Base-by-base conservation (phyloP, 2,329 filamentous ascomycete species). In the Laburnicola sp. region DNA sequence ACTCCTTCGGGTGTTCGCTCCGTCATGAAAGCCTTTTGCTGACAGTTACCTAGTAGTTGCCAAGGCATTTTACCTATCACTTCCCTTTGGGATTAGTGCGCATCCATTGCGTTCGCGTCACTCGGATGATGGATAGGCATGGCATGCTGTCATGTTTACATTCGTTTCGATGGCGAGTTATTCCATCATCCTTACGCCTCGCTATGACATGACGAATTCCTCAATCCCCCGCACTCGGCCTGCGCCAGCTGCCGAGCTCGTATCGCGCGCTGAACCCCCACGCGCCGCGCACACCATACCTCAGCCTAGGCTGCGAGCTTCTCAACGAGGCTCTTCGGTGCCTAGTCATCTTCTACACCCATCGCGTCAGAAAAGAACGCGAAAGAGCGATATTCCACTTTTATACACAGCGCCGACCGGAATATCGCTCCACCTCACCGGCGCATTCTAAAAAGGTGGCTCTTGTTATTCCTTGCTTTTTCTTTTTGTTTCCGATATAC, bases 1-100 rank as follows among this genome's bases (percentile, higher is more conserved):
- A 31, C 5, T 46, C 74, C 77, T 44, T 83, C 83, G 3, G 77
- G 84, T 27, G 84, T 87, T 66, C 32, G 10, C 23, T 35, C 28
- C 42, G 31, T 36, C 31, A 45, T 22, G n/a, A 45, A 45, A 45
- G 28, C 31, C 31, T 31, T 36, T 35, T 36, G 32, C 42, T 45
- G 42, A 45, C 42, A 9, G 22, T 45, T 16, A 16, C 16, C 16
- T 16, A 45, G 6, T 37, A 45, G 42, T n/a, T 35, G 23, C 42
- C n/a, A 37, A 35, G 32, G 31, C 32, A 28, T 32, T 8, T 3
- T 28, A 28, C 42, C 16, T 16, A 16, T 16, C 32, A 45, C 28
- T 8, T 36, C 31, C 11, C 25, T 44, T 44, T 45, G 11, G 32
- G 31, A 34, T 11, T 45, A 45, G 42, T 30, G 22, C 23, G 25